Conservation (phyloP, 139 green algal genomes). For the Chlamydomonas schloesseri region DNA sequence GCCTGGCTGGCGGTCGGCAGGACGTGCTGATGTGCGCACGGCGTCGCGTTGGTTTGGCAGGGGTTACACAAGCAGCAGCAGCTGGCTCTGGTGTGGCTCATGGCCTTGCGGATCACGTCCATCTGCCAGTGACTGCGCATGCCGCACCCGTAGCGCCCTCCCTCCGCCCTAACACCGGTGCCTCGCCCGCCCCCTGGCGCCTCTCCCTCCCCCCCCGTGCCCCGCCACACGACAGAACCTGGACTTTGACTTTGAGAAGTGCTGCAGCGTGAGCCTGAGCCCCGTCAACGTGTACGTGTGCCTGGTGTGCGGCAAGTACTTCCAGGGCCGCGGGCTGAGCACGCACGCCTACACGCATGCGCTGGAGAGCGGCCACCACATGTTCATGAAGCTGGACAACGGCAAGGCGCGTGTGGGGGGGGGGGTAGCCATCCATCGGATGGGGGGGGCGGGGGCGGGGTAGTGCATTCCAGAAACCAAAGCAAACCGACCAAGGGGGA, state of each 20-base stretch:
- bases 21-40: too few species aligned
- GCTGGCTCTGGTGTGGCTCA: too few species aligned
- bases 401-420: conserved; percentile 67
- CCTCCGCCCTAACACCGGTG: not conserved
- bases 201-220: not conserved
- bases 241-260: conserved; percentile 99
- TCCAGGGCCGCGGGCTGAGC: conserved; percentile 89
- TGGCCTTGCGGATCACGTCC: too few species aligned
- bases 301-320: conserved; percentile 99
- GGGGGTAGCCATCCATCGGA: not conserved
- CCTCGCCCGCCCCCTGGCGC: not conserved
- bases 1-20: too few species aligned
- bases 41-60: too few species aligned
- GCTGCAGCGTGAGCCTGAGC: conserved; percentile 93
- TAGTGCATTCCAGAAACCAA: too few species aligned
- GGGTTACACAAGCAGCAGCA: too few species aligned
- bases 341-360: conserved; percentile 96
- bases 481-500: too few species aligned
- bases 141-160: too few species aligned
- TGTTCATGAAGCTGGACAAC: conserved; percentile 97
- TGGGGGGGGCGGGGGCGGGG: not conserved
- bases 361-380: conserved; percentile 93
- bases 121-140: too few species aligned
- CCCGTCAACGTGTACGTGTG: conserved; percentile 98
- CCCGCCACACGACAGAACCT: conserved; percentile 73